Conservation (phyloP, 345 rosid species). For the Noccaea bulbosa region DNA sequence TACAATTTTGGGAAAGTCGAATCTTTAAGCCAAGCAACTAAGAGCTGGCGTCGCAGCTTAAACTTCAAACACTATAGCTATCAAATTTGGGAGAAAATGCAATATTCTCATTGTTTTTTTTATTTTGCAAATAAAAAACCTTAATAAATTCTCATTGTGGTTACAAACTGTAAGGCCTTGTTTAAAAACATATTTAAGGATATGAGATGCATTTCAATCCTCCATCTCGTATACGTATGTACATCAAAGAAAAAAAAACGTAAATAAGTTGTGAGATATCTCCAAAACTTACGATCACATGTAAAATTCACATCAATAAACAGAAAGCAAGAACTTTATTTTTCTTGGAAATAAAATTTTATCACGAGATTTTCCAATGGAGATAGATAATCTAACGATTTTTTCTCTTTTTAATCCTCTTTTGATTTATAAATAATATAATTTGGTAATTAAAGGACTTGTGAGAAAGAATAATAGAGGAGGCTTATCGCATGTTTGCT, state of each 20-base stretch:
- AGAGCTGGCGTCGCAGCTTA: conserved; percentile 52
- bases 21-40: conserved; percentile 49
- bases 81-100: neutral
- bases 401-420: neutral
- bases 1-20: conserved; percentile 35
- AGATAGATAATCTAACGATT: conserved; percentile 22
- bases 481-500: conserved; percentile 92
- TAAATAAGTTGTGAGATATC: neutral
- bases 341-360: conserved; percentile 35
- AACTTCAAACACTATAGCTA: conserved; percentile 17
- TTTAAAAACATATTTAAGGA: neutral
- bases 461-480: conserved; percentile 41
- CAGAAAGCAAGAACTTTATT: conserved; percentile 41
- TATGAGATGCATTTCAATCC: neutral
- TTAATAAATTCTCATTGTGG: neutral
- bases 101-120: neutral
- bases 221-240: conserved; percentile 6
- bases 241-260: neutral
- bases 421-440: conserved; percentile 15
- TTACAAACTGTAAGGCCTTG: neutral
- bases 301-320: conserved; percentile 30
- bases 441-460: neutral
- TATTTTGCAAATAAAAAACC: too few species aligned
- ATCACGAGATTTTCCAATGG: conserved; percentile 49
- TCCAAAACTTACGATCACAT: conserved; percentile 24